Evolutionary conservation across 768 basidiomycete species (phyloP).

Genomic region (Termitomyces sp.): DNA sequence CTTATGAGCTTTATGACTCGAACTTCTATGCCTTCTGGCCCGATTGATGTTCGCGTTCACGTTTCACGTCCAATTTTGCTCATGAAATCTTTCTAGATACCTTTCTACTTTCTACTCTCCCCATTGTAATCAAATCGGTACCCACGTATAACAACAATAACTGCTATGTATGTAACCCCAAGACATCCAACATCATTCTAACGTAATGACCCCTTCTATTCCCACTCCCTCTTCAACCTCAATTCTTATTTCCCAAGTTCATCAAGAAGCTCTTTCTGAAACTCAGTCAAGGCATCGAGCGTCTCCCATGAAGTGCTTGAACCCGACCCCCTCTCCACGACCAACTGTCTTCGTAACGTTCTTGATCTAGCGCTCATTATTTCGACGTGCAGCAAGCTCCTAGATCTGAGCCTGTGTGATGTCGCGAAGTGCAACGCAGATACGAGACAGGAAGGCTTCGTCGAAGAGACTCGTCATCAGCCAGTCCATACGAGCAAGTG

Average conservation of each 20-base stretch:
- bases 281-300: constrained; percentile 2
- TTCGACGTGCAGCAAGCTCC: constrained; percentile 42
- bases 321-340: constrained; percentile 29
- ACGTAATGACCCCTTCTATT: not conserved
- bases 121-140: not conserved
- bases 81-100: not conserved
- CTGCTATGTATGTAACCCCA: not conserved
- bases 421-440: too few relatives aligned
- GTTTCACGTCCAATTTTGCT: not conserved
- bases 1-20: not conserved
- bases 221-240: not conserved
- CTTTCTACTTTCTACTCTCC: not conserved
- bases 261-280: constrained; percentile 4
- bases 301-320: not conserved
- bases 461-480: too few relatives aligned
- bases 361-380: constrained; percentile 68
- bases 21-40: not conserved
- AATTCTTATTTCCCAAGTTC: not conserved
- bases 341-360: constrained; percentile 60
- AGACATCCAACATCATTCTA: not conserved
- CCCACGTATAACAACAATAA: not conserved
- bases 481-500: too few relatives aligned
- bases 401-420: constrained; percentile 38
- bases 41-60: not conserved
- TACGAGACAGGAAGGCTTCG: too few relatives aligned